A percentile compares a stretch with the other conserved stretches of the same genome.
These are phyloP conservation scores for Prosopis cineraria DNA, from an alignment of 306 rosid genomes.

Conservation along the genomic window DNA sequence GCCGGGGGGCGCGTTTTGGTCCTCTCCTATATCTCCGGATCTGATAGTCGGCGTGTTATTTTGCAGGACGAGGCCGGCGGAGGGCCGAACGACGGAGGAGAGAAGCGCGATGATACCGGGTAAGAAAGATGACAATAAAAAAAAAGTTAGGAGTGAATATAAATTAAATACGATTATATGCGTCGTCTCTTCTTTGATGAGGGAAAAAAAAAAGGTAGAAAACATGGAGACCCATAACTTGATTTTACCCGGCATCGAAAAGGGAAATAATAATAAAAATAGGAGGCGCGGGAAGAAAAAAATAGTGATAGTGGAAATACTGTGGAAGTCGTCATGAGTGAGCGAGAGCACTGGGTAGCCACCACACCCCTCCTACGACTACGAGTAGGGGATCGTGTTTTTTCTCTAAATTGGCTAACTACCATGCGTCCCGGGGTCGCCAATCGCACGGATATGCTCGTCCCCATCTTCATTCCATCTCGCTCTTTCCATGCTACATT, in stretches of 20 bases:
- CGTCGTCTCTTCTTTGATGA: constrained; percentile 34
- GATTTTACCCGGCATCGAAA: constrained; percentile 32
- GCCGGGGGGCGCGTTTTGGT: constrained; percentile 12
- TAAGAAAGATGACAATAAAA: constrained; percentile 28
- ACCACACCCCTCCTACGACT: constrained; percentile 38
- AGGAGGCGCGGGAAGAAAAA: not conserved
- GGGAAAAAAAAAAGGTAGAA: constrained; percentile 47
- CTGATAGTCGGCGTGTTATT: not conserved
- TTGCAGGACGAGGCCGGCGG: constrained; percentile 44
- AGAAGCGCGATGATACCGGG: constrained; percentile 52
- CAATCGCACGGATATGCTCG: constrained; percentile 54
- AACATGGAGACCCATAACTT: constrained; percentile 48
- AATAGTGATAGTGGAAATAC: constrained; percentile 64
- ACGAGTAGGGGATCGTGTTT: not conserved
- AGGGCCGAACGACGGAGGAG: constrained; percentile 24
- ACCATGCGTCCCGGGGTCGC: constrained; percentile 56
- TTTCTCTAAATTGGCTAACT: constrained; percentile 43
- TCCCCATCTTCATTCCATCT: constrained; percentile 49
- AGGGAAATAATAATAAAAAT: not conserved
- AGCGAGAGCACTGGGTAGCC: constrained; percentile 39
- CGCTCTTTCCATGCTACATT: constrained; percentile 14
- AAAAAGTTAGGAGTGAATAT: constrained; percentile 1
- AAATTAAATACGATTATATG: not conserved
- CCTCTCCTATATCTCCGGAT: constrained; percentile 12
- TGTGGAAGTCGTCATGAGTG: constrained; percentile 47